A percentile compares a stretch with the other conserved stretches of the same genome.
Evolutionary conservation across 805 yeast species (phyloP).

Genomic region (Ogataea sp.): DNA sequence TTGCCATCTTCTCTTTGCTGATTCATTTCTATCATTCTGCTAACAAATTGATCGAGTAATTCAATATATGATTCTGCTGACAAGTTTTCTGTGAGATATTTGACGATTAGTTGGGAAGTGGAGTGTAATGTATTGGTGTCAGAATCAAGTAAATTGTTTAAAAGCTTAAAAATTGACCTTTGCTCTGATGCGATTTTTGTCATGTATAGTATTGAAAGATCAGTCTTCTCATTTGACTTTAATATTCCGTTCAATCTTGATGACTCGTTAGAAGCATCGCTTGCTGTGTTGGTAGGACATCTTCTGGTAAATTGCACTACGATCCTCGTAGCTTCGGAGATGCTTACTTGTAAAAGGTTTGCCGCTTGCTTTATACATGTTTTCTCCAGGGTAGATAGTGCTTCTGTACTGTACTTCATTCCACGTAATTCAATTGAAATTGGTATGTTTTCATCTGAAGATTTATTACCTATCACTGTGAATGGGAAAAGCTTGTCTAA

Average conservation of each 20-base stretch:
- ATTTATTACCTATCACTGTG: neutral
- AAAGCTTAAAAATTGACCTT: constrained; percentile 35
- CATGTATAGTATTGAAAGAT: constrained; percentile 27
- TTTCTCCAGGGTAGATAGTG: constrained; percentile 29
- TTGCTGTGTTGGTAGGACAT: constrained; percentile 23
- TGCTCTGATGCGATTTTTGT: constrained; percentile 43
- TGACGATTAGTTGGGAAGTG: neutral
- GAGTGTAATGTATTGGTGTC: neutral
- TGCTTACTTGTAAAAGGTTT: constrained; percentile 29
- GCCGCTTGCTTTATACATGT: constrained; percentile 34
- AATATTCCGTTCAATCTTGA: constrained; percentile 4
- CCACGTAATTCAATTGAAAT: neutral
- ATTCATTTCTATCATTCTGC: neutral
- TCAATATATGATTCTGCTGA: constrained; percentile 4
- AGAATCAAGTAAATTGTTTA: constrained; percentile 24
- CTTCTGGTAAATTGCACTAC: constrained; percentile 30
- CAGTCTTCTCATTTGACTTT: constrained; percentile 24
- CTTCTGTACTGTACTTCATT: constrained; percentile 26
- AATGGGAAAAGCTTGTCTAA: constrained; percentile 3
- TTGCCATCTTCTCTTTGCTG: neutral
- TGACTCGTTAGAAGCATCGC: constrained; percentile 11
- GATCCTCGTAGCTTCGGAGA: constrained; percentile 40
- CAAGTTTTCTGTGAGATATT: constrained; percentile 11
- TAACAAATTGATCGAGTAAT: neutral
- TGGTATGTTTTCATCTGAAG: neutral